A percentile compares a stretch with the other conserved stretches of the same genome.
These are phyloP conservation scores for Trapa incisa DNA, from an alignment of 345 rosid species.

Conservation along the genomic window DNA sequence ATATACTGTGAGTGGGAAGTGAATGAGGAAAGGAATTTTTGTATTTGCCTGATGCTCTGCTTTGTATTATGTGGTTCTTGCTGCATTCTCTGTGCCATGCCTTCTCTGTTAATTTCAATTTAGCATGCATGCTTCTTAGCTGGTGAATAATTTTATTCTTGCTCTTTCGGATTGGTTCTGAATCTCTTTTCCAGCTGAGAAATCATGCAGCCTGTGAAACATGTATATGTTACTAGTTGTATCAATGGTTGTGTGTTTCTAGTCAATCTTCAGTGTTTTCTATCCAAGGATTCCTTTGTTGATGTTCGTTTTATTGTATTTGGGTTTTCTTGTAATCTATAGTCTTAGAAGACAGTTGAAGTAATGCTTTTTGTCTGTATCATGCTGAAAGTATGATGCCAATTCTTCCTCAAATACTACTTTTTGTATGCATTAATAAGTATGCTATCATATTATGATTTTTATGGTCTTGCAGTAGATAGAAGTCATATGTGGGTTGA, in stretches of 20 bases:
- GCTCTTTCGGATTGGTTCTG: background rate
- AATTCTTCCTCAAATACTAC: background rate
- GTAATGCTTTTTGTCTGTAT: background rate
- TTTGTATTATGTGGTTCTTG: background rate
- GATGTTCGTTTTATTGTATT: background rate
- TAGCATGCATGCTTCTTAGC: background rate
- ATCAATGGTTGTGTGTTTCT: background rate
- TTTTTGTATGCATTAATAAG: background rate
- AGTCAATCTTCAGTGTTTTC: background rate
- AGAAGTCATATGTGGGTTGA: background rate
- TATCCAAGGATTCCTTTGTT: background rate
- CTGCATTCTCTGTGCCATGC: background rate
- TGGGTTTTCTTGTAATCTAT: background rate
- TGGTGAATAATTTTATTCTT: background rate
- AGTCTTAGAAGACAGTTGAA: too few relatives aligned
- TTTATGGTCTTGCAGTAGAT: background rate
- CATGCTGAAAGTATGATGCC: background rate
- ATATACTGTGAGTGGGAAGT: constrained; percentile 4
- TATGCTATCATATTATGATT: background rate
- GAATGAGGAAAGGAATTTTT: too few relatives aligned
- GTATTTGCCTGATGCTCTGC: background rate
- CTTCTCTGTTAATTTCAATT: background rate
- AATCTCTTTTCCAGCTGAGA: background rate
- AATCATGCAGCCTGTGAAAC: background rate
- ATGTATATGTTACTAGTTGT: background rate